Percentiles rank a stretch among this genome's conserved stretches.
Evolutionary conservation across 2,329 filamentous ascomycete species (phyloP).

Genomic region (Penicillium concentricum): DNA sequence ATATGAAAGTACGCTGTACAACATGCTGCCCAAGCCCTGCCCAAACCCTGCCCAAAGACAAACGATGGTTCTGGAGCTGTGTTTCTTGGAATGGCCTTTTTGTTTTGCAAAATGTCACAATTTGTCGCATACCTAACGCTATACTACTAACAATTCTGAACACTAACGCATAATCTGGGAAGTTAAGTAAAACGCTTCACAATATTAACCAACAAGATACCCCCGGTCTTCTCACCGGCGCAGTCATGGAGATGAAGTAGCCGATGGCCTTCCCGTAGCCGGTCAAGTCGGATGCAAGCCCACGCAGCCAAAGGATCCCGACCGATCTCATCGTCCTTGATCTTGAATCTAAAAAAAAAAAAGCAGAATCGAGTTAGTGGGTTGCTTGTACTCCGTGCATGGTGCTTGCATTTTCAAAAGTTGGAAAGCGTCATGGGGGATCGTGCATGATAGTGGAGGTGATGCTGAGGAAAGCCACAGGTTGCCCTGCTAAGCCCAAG

Average conservation of each 20-base stretch:
- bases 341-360: constrained; percentile 62
- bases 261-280: constrained; percentile 71
- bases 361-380: not conserved
- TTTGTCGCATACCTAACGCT: too few species aligned
- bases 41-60: not conserved
- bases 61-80: not conserved
- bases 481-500: not conserved
- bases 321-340: constrained; percentile 82
- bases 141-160: not conserved
- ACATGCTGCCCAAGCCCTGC: constrained; percentile 3
- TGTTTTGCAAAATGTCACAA: not conserved
- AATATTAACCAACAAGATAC: constrained; percentile 71
- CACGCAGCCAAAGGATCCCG: constrained; percentile 79
- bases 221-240: constrained; percentile 64
- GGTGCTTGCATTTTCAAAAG: not conserved
- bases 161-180: not conserved
- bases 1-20: not conserved
- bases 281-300: constrained; percentile 83
- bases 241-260: constrained; percentile 74
- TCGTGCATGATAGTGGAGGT: not conserved
- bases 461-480: not conserved
- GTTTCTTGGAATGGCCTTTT: too few species aligned
- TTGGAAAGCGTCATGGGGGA: not conserved
- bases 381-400: not conserved
- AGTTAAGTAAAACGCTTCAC: constrained; percentile 51